These are phyloP conservation scores for Arachis monticola DNA, from an alignment of 331 rosid genomes.

Conservation along the genomic window DNA sequence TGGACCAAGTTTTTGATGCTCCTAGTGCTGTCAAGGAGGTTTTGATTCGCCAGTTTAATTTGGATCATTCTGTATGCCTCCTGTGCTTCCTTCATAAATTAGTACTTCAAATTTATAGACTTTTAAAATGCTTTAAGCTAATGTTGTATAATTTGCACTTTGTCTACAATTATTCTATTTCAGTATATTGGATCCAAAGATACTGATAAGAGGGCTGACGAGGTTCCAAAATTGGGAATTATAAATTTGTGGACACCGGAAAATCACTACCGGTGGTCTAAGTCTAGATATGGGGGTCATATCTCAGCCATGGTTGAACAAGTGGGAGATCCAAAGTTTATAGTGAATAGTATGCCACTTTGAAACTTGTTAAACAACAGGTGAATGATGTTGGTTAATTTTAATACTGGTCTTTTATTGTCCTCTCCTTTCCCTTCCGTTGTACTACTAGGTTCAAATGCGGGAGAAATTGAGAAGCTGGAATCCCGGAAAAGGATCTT, in stretches of 20 bases:
- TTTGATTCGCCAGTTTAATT: conserved; percentile 64
- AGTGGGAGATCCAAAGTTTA: conserved; percentile 58
- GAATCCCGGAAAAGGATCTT: conserved; percentile 60
- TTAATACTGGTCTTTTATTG: conserved; percentile 12
- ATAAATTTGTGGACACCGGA: conserved; percentile 89
- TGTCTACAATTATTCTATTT: conserved; percentile 30
- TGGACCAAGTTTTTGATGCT: conserved; percentile 94
- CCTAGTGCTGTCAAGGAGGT: conserved; percentile 89
- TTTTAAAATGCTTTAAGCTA: neutral
- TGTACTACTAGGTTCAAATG: conserved; percentile 60
- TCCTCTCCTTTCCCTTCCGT: neutral
- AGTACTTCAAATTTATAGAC: conserved; percentile 16
- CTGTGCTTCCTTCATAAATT: conserved; percentile 26
- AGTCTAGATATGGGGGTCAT: conserved; percentile 87
- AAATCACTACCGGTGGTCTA: conserved; percentile 80
- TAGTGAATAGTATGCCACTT: conserved; percentile 65
- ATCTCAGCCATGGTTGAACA: conserved; percentile 68
- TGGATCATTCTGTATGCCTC: conserved; percentile 77
- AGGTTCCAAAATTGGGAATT: conserved; percentile 68
- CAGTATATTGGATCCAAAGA: conserved; percentile 86
- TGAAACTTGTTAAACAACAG: conserved; percentile 25
- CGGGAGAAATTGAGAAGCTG: conserved; percentile 71
- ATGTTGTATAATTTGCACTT: conserved; percentile 3
- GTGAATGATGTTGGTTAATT: conserved; percentile 2
- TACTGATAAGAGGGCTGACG: conserved; percentile 80